These are phyloP conservation scores for Monilinia vaccinii-corymbosi DNA, from an alignment of 2,329 filamentous ascomycete genomes.

Conservation along the genomic window DNA sequence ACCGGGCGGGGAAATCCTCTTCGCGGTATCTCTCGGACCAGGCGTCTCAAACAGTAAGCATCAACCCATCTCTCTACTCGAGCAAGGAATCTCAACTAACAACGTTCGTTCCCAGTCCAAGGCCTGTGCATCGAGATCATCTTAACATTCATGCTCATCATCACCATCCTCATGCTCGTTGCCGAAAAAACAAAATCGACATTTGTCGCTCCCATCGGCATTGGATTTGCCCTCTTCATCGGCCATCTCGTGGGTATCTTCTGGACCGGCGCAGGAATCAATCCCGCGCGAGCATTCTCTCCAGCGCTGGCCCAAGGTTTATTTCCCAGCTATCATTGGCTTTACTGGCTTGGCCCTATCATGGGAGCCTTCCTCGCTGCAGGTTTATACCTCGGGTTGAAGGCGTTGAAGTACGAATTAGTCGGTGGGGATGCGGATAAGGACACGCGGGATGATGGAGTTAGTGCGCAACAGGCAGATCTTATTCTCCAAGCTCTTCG, in stretches of 20 bases:
- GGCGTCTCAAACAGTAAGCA: background rate
- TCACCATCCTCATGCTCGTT: constrained; percentile 39
- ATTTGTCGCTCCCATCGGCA: constrained; percentile 40
- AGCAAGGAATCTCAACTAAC: background rate
- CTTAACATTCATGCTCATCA: constrained; percentile 37
- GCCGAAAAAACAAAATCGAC: constrained; percentile 28
- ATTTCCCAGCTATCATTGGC: constrained; percentile 38
- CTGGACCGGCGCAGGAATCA: constrained; percentile 39
- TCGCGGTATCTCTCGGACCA: constrained; percentile 6
- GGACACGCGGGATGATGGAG: background rate
- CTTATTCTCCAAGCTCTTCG: constrained; percentile 5
- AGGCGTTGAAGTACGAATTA: constrained; percentile 8
- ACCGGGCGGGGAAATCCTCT: constrained; percentile 12
- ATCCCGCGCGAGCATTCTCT: constrained; percentile 38
- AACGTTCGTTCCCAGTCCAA: constrained; percentile 21
- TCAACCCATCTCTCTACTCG: background rate
- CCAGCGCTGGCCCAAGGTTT: constrained; percentile 34
- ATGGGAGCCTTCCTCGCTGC: background rate
- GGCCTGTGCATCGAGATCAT: constrained; percentile 40
- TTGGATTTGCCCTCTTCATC: constrained; percentile 39
- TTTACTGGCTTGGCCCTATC: constrained; percentile 29
- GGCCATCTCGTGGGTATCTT: constrained; percentile 32
- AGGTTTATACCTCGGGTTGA: background rate
- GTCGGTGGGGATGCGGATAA: constrained; percentile 9
- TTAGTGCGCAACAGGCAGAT: background rate